phyloP scores from a whole-genome alignment of 1,139 yeast genomes.

The Geotrichum europaeum region DNA sequence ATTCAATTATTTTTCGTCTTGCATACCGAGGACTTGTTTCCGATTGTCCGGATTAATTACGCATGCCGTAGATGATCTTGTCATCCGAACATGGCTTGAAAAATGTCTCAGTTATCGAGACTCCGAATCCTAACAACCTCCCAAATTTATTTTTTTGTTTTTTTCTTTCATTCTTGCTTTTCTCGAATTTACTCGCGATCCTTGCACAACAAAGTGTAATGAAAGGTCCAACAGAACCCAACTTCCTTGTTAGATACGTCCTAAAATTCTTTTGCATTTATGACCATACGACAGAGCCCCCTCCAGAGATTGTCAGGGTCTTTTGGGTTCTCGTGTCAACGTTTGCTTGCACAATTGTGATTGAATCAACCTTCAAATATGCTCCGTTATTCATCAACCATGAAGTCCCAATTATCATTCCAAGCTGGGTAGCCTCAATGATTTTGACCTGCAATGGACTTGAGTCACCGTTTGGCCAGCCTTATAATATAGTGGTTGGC shows the following conservation, averaged over 20 bases:
- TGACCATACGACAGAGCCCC: background rate
- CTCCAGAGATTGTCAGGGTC: slow-evolving; percentile 17
- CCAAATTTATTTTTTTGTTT: background rate
- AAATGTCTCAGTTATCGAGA: background rate
- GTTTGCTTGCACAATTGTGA: slow-evolving; percentile 48
- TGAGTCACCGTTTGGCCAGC: slow-evolving; percentile 60
- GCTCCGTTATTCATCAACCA: slow-evolving; percentile 41
- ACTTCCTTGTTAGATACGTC: background rate
- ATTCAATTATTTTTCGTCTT: no score
- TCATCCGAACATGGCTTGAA: no score
- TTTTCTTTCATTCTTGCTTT: slow-evolving; percentile 4
- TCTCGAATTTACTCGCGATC: background rate
- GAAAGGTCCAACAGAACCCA: background rate
- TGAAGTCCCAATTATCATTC: slow-evolving; percentile 52
- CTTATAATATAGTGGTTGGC: slow-evolving; percentile 54
- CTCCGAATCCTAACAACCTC: background rate
- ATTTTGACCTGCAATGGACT: slow-evolving; percentile 54
- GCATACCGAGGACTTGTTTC: no score
- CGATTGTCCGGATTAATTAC: no score
- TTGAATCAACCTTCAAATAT: slow-evolving; percentile 49
- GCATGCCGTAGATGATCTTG: no score
- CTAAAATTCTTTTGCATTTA: slow-evolving; percentile 2
- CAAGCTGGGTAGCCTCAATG: slow-evolving; percentile 59
- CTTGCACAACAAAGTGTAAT: background rate
- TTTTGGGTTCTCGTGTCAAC: slow-evolving; percentile 33